Conservation (phyloP, 2,329 filamentous ascomycete species). For the Lachnellula arida region DNA sequence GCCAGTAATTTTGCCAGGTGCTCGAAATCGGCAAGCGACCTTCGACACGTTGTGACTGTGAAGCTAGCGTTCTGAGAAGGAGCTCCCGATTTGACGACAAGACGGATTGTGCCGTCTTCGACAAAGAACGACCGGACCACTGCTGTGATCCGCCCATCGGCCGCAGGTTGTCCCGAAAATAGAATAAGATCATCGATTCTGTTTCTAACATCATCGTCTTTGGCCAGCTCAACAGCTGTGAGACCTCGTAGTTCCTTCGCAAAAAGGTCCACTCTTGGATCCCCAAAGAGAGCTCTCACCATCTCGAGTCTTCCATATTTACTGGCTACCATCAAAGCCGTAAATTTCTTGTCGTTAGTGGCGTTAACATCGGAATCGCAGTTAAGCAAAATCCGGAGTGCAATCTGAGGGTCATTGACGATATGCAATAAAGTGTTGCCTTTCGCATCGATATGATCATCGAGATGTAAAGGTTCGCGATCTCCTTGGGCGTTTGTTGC, state of each 20-base stretch:
- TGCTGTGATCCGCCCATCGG: constrained; percentile 79
- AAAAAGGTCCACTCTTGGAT: constrained; percentile 79
- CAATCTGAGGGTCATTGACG: constrained; percentile 78
- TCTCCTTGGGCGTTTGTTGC: constrained; percentile 74
- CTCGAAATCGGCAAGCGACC: constrained; percentile 86
- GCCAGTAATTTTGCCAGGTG: constrained; percentile 78
- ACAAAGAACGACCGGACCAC: constrained; percentile 96
- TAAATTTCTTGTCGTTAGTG: constrained; percentile 91
- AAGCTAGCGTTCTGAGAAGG: constrained; percentile 78
- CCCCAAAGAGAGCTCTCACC: constrained; percentile 81
- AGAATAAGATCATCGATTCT: constrained; percentile 91
- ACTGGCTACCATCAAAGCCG: constrained; percentile 94
- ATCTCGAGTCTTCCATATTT: constrained; percentile 96
- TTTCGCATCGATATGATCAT: constrained; percentile 88
- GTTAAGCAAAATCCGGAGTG: constrained; percentile 67
- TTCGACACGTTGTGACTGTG: constrained; percentile 89
- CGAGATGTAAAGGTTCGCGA: constrained; percentile 74
- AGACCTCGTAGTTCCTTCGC: constrained; percentile 82
- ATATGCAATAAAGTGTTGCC: constrained; percentile 96
- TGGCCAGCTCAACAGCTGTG: constrained; percentile 92
- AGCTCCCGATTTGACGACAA: constrained; percentile 90
- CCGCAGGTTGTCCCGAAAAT: constrained; percentile 66
- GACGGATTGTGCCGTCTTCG: constrained; percentile 87
- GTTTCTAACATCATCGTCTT: constrained; percentile 96
- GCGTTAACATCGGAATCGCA: constrained; percentile 97